These are phyloP conservation scores for Trichoderma gracile DNA, from an alignment of 2,329 filamentous ascomycete genomes.

Conservation along the genomic window DNA sequence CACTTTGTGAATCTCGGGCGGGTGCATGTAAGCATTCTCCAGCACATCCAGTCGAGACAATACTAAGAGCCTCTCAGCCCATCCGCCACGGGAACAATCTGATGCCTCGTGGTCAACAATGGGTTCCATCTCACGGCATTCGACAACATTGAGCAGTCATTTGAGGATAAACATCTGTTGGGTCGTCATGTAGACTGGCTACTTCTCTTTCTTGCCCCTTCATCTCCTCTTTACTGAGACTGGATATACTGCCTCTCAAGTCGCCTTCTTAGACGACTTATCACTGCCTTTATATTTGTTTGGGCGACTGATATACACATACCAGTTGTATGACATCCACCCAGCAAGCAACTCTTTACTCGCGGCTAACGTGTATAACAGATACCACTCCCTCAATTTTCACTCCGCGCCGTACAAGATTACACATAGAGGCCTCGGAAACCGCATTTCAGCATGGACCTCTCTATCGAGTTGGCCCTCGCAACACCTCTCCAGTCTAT, in stretches of 20 bases:
- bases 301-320: neutral
- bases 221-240: too few relatives aligned
- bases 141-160: neutral
- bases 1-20: neutral
- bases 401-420: neutral
- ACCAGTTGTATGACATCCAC: neutral
- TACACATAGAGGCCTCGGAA: neutral
- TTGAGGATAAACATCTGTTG: neutral
- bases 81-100: neutral
- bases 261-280: too few relatives aligned
- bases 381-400: too few relatives aligned
- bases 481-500: neutral
- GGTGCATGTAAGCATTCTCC: neutral
- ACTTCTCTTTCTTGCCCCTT: too few relatives aligned
- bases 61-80: conserved; percentile 9
- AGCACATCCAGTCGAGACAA: conserved; percentile 7
- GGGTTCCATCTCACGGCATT: neutral
- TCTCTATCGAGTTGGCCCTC: neutral
- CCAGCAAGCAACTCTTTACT: neutral
- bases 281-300: neutral
- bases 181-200: neutral
- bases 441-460: neutral
- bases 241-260: too few relatives aligned
- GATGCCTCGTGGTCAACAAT: conserved; percentile 2
- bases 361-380: neutral